Base-by-base conservation (phyloP, 257 asterid species). In the Anisodus acutangulus region DNA sequence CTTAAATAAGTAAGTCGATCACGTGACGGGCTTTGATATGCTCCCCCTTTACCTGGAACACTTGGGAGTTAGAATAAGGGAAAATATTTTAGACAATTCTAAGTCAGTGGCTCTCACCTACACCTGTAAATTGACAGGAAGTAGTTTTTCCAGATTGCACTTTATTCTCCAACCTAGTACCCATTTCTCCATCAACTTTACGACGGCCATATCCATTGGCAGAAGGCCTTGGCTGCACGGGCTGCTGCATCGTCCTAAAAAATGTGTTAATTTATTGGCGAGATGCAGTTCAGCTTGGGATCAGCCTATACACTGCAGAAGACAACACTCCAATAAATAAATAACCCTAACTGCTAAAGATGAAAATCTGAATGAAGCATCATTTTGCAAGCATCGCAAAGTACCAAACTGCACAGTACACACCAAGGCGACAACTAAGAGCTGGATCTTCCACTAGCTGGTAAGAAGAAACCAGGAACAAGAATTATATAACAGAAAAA, bases 141-240 rank as follows among this genome's bases (percentile, higher is more conserved):
- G 89, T 91, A 79, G 88, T 63, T 90, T 87, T 94, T 70, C 91
- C 92, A 41, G 89, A n/a, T 84, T 88, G 95, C 83, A 88, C 85
- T 90, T 90, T 53, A 78, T 35, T 78, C 49, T 78, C 82, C 66
- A 53, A 31, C 64, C 45, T 78, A 78, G 82, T 26, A 53, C 47
- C 49, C 49, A 53, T 54, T 78, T 78, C 82, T 78, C 63, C 51
- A 26, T 78, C 82, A 15, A 78, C 82, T 78, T 78, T 93, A 83
- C 93, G 95, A 71, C 90, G 91, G 84, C 93, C 95, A 90, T 90
- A 92, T 88, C 97, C 98, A 88, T 97, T 93, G 71, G 93, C 88
- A 81, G 96, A 88, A 87, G 97, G 87, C 78, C 92, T 89, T 79
- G 92, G 88, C 88, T 90, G 98, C 82, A 86, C 90, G 72, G 82